Evolutionary conservation across 2,329 filamentous ascomycete genomes (phyloP), one percentile per base, ranked within the genome.

Genomic region (Microcyclosporella mali): DNA sequence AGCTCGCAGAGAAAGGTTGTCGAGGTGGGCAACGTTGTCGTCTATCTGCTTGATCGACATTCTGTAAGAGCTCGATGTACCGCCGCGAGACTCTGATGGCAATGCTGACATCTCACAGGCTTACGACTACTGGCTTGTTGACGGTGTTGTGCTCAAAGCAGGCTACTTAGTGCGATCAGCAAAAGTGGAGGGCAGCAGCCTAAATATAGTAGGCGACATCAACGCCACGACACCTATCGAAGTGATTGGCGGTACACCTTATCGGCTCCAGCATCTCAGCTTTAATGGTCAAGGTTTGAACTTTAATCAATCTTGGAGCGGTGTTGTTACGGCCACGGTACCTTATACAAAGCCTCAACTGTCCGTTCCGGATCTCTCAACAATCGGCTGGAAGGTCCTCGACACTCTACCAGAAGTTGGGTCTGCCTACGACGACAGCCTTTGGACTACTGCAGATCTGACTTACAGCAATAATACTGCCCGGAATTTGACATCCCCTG

Each of bases 341-440:
- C 63, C 68, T 6, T 81, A 76, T 51, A 58, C 61, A 0, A 62
- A 67, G 6, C 79, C 78, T 0, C 59, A 66, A 0, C 48, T 85
- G 30, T 55, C 58, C 0, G 52, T 87, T 1, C 83, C 84, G 0
- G 65, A 75, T 6, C 68, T 89, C 2, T 67, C 70, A 11, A 60
- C 67, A 0, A 62, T 85, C 8, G 63, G 73, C 1, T 92, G 86
- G 86, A 80, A 80, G 57, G 79, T 77, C 44, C 56, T 85, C 16
- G 79, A 90, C 61, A 77, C 77, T 0, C 74, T 92, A 0, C 86
- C 85, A 0, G 86, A 90, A 58, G 68, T 86, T 6, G 61, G 74
- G 37, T 49, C 69, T 0, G 63, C 61, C 1, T 90, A 88, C 53
- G 78, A 87, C 40, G 86, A 92, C 60, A 74, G 74, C 2, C 62